These are phyloP conservation scores for Phytophthora kernoviae DNA, from an alignment of 352 stramenopile genomes.

Conservation along the genomic window DNA sequence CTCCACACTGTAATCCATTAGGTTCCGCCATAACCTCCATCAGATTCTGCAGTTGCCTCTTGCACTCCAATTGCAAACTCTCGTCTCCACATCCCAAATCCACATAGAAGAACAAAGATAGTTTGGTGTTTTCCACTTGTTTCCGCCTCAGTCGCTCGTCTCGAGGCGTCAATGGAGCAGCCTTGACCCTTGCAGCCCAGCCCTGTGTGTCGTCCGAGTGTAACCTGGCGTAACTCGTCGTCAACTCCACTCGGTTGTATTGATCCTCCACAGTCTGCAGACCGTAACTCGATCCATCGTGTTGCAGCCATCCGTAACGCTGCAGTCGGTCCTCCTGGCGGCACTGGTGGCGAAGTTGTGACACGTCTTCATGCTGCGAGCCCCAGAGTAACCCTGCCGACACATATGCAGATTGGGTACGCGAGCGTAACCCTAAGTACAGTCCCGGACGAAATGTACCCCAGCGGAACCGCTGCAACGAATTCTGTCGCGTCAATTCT, in stretches of 20 bases:
- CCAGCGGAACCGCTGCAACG: constrained; percentile 53
- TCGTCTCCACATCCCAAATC: constrained; percentile 80
- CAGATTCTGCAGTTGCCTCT: constrained; percentile 52
- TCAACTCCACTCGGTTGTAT: constrained; percentile 69
- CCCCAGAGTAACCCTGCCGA: constrained; percentile 78
- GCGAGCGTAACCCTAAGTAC: constrained; percentile 83
- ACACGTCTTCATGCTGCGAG: constrained; percentile 69
- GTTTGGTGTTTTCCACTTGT: constrained; percentile 48
- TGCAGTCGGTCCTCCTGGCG: constrained; percentile 78
- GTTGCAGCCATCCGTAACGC: constrained; percentile 81
- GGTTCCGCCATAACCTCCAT: constrained; percentile 56
- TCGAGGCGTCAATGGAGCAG: constrained; percentile 43
- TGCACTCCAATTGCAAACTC: constrained; percentile 50
- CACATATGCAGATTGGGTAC: constrained; percentile 63
- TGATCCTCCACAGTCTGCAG: constrained; percentile 73
- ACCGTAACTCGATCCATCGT: constrained; percentile 70
- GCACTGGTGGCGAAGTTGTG: constrained; percentile 76
- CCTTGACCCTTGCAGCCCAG: constrained; percentile 56
- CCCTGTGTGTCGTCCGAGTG: constrained; percentile 39
- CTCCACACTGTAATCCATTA: constrained; percentile 14
- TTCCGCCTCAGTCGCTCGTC: constrained; percentile 49
- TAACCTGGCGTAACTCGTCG: constrained; percentile 57
- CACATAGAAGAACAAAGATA: constrained; percentile 85
- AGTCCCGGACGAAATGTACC: constrained; percentile 76
- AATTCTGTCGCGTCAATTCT: constrained; percentile 42